Conservation (phyloP, 1,284 basidiomycete species). For the Quambalaria eucalypti region DNA sequence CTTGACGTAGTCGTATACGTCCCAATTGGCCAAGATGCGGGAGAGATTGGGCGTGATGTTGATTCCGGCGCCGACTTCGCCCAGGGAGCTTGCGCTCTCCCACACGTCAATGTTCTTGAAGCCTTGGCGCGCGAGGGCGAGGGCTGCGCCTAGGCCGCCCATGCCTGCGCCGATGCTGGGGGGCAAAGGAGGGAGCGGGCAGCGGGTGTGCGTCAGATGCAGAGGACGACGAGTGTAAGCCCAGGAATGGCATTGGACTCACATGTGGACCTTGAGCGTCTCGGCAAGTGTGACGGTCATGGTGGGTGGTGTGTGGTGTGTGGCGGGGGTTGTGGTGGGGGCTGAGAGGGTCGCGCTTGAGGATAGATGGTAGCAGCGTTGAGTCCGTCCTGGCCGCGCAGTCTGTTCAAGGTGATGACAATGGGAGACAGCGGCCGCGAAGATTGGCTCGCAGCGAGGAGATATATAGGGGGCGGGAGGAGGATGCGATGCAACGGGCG, state of each 20-base stretch:
- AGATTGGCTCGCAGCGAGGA: too few relatives aligned
- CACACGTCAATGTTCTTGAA: conserved; percentile 38
- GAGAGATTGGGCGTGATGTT: conserved; percentile 42
- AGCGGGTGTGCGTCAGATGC: background rate
- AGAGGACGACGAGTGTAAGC: background rate
- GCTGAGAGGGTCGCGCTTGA: too few relatives aligned
- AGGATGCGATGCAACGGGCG: too few relatives aligned
- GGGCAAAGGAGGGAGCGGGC: background rate
- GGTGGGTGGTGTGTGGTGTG: too few relatives aligned
- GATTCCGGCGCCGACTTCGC: conserved; percentile 45
- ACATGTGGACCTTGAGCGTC: background rate
- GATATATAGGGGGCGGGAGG: too few relatives aligned
- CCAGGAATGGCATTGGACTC: background rate
- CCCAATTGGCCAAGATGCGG: conserved; percentile 32
- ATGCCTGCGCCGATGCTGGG: conserved; percentile 13
- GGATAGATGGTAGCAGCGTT: too few relatives aligned
- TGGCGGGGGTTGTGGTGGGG: too few relatives aligned
- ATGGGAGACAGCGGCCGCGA: too few relatives aligned
- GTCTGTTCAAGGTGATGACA: too few relatives aligned
- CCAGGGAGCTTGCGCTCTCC: conserved; percentile 31
- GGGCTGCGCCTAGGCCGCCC: conserved; percentile 37
- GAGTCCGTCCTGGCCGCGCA: too few relatives aligned
- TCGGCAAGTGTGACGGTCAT: background rate
- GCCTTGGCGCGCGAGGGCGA: conserved; percentile 33
- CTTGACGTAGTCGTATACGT: conserved; percentile 22